Evolutionary conservation across 192 early-diverging fungal species (phyloP).

Genomic region (Linnemannia hyalina): DNA sequence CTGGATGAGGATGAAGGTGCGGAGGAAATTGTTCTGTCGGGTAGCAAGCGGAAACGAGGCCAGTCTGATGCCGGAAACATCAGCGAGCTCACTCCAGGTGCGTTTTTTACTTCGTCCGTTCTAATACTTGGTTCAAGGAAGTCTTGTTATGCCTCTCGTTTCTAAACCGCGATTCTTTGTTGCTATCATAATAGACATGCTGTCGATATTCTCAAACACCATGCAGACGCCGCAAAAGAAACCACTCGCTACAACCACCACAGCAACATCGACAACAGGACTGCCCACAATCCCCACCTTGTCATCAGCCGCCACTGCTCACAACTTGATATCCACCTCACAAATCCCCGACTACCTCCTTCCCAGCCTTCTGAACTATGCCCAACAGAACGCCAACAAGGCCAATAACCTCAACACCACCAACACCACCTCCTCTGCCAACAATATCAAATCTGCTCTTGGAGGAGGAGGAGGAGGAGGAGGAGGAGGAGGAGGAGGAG

Average conservation of each 20-base stretch:
- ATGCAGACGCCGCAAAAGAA: background rate
- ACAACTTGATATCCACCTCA: conserved; percentile 6
- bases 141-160: background rate
- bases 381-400: background rate
- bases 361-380: conserved; percentile 19
- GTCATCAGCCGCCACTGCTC: background rate
- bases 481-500: background rate
- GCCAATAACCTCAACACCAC: background rate
- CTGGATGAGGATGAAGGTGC: conserved; percentile 19
- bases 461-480: conserved; percentile 1
- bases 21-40: background rate
- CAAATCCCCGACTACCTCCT: conserved; percentile 23
- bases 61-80: background rate
- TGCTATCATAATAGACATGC: background rate
- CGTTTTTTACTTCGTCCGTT: no score
- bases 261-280: conserved; percentile 6
- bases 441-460: background rate
- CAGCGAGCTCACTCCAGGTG: conserved; percentile 38
- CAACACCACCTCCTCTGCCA: background rate
- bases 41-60: conserved; percentile 33
- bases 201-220: conserved; percentile 9
- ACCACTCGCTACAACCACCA: background rate
- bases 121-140: no score
- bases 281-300: conserved; percentile 29
- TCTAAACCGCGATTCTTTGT: background rate